Conservation (phyloP, 257 asterid genomes). For the Penstemon barbatus region DNA sequence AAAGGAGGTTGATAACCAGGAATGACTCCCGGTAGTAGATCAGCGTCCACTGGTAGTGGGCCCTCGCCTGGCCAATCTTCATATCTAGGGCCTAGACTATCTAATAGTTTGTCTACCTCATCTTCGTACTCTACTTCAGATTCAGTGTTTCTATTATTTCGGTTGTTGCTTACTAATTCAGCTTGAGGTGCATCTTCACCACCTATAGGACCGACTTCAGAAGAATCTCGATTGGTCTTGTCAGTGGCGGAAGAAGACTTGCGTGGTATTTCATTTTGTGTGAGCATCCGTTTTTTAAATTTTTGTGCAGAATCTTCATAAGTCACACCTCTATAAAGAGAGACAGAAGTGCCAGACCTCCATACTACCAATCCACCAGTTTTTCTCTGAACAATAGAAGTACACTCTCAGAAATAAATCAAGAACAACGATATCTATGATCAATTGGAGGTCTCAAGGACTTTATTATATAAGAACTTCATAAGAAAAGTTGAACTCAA, state of each 20-base stretch:
- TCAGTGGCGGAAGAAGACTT: constrained; percentile 34
- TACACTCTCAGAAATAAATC: constrained; percentile 17
- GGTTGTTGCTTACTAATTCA: constrained; percentile 28
- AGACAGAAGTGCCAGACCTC: constrained; percentile 92
- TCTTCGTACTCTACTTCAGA: constrained; percentile 73
- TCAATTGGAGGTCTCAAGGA: background rate
- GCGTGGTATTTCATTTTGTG: constrained; percentile 40
- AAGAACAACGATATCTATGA: constrained; percentile 8
- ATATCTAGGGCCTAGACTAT: constrained; percentile 83
- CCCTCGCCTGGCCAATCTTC: constrained; percentile 90
- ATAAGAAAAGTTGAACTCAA: background rate
- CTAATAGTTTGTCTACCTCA: constrained; percentile 69
- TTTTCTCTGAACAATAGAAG: constrained; percentile 66
- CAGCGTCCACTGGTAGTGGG: constrained; percentile 96
- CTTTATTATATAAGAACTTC: background rate
- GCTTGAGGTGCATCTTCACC: constrained; percentile 33
- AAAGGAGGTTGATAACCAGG: constrained; percentile 78
- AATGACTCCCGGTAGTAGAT: constrained; percentile 75
- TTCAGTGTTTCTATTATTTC: constrained; percentile 33
- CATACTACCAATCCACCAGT: constrained; percentile 96
- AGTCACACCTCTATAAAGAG: constrained; percentile 81
- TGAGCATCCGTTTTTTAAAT: constrained; percentile 38
- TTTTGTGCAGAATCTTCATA: constrained; percentile 52
- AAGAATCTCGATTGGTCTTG: constrained; percentile 33
- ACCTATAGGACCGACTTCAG: constrained; percentile 26